Conservation (phyloP, 2,329 filamentous ascomycete species). For the Neonectria sp. region DNA sequence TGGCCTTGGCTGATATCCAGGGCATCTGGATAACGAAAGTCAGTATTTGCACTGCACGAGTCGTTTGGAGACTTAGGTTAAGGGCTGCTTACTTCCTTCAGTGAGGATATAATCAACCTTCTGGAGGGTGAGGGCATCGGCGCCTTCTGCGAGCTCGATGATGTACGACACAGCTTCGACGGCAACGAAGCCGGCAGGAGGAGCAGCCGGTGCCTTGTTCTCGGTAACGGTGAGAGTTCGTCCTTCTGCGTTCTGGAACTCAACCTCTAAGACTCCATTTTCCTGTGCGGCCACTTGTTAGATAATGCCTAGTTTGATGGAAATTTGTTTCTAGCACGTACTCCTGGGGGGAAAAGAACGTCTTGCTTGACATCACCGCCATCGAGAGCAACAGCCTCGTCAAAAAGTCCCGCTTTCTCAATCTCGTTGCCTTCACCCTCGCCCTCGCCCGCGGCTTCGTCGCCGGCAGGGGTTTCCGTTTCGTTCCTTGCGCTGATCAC, state of each 20-base stretch:
- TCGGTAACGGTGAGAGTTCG: conserved; percentile 53
- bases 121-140: conserved; percentile 51
- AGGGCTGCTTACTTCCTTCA: conserved; percentile 47
- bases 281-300: conserved; percentile 27
- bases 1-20: conserved; percentile 55
- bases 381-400: conserved; percentile 45
- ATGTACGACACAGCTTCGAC: conserved; percentile 56
- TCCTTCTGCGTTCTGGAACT: conserved; percentile 56
- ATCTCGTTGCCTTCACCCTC: conserved; percentile 48
- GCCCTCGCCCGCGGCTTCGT: neutral
- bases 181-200: conserved; percentile 55
- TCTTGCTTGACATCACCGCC: conserved; percentile 52
- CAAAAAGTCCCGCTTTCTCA: conserved; percentile 51
- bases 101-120: conserved; percentile 60
- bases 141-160: conserved; percentile 52
- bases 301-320: neutral
- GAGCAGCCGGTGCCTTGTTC: conserved; percentile 52
- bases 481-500: neutral
- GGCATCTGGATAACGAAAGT: conserved; percentile 37
- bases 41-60: neutral
- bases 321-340: conserved; percentile 37
- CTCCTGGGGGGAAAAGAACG: conserved; percentile 50
- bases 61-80: too few species aligned
- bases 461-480: neutral
- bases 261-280: conserved; percentile 56